These are phyloP conservation scores for Colletotrichum aenigma DNA, from an alignment of 2,329 filamentous ascomycete species.

Conservation along the genomic window DNA sequence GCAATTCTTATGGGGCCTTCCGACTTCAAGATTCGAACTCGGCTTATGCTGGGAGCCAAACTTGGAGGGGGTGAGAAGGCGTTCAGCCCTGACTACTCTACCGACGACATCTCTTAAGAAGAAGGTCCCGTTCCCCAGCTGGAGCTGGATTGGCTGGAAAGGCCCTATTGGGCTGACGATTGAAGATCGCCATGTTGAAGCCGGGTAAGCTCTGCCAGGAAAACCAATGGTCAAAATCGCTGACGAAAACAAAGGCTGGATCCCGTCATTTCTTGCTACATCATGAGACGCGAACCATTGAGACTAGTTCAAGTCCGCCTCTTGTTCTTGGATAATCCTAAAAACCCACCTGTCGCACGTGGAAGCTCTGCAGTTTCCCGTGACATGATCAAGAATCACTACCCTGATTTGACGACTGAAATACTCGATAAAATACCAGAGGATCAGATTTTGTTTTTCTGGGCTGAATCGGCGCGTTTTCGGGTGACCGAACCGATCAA, in stretches of 20 bases:
- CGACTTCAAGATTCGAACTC: not conserved
- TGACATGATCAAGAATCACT: not conserved
- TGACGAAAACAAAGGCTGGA: not conserved
- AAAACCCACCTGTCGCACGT: not conserved
- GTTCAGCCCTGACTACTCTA: not conserved
- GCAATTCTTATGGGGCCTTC: not conserved
- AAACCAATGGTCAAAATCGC: not conserved
- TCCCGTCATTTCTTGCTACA: not conserved
- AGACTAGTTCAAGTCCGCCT: not conserved
- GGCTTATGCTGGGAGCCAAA: not conserved
- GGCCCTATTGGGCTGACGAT: not conserved
- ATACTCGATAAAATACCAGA: not conserved
- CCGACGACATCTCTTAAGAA: not conserved
- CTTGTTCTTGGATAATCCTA: not conserved
- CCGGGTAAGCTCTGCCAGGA: not conserved
- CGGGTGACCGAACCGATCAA: not conserved
- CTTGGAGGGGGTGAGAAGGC: not conserved
- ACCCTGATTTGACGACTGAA: not conserved
- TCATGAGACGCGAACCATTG: not conserved
- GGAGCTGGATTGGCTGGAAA: not conserved
- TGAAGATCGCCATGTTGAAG: not conserved
- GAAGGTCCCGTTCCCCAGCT: not conserved
- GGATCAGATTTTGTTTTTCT: not conserved
- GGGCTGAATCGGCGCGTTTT: not conserved
- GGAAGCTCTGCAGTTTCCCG: not conserved